These are phyloP conservation scores for Ceratocystis destructans DNA, from an alignment of 2,329 filamentous ascomycete species.

Conservation along the genomic window DNA sequence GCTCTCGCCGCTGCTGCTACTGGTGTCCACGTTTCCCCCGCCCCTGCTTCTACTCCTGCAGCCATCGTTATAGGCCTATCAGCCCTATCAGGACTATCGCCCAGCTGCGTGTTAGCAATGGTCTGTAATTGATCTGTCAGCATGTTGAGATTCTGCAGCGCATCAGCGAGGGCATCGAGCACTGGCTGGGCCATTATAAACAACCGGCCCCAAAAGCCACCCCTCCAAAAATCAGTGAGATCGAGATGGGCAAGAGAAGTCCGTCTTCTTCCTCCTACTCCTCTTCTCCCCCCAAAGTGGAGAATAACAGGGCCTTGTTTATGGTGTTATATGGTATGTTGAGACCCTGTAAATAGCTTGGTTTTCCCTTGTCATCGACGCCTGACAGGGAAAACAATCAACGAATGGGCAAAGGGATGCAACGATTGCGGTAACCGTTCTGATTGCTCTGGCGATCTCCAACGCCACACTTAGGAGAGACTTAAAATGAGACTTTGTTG, in stretches of 20 bases:
- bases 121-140: conserved; percentile 3
- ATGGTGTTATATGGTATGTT: not conserved
- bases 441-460: not conserved
- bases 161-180: not conserved
- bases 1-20: not conserved
- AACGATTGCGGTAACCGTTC: not conserved
- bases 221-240: not conserved
- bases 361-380: not conserved
- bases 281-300: not conserved
- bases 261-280: too few species aligned
- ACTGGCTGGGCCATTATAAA: conserved; percentile 2
- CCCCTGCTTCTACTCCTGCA: too few species aligned
- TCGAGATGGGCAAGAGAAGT: too few species aligned
- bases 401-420: not conserved
- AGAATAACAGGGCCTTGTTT: not conserved
- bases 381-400: not conserved
- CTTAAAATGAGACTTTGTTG: not conserved
- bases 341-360: not conserved
- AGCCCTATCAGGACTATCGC: not conserved
- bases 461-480: not conserved
- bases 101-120: not conserved
- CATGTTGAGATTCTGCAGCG: conserved; percentile 5
- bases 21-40: too few species aligned
- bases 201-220: too few species aligned
- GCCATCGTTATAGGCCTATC: too few species aligned